Evolutionary conservation across 257 asterid species (phyloP).

Genomic region (Craterostigma plantagineum): DNA sequence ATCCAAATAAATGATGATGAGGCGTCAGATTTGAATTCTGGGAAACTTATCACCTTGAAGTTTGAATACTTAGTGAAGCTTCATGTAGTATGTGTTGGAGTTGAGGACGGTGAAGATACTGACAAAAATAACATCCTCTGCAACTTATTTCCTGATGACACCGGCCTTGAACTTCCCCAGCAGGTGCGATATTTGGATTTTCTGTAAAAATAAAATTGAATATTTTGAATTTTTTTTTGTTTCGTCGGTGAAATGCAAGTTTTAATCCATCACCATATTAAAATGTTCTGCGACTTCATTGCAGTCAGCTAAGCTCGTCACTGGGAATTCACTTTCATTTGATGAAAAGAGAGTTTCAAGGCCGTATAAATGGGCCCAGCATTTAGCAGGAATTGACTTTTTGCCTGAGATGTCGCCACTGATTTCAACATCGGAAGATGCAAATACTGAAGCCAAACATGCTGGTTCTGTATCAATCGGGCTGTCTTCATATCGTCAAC

Average conservation of each 20-base stretch:
- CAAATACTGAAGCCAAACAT: slow-evolving; percentile 35
- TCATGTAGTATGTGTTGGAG: slow-evolving; percentile 67
- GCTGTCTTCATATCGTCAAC: slow-evolving; percentile 73
- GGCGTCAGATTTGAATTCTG: slow-evolving; percentile 25
- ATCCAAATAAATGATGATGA: slow-evolving; percentile 56
- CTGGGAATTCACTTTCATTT: slow-evolving; percentile 43
- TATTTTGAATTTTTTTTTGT: not conserved
- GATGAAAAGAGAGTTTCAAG: slow-evolving; percentile 60
- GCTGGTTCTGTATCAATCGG: slow-evolving; percentile 32
- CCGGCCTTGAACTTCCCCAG: slow-evolving; percentile 89
- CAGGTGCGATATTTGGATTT: slow-evolving; percentile 33
- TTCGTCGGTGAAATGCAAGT: too few relatives aligned
- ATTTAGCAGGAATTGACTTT: slow-evolving; percentile 90
- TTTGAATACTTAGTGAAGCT: slow-evolving; percentile 70
- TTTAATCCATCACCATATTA: too few relatives aligned
- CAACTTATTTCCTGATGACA: slow-evolving; percentile 94
- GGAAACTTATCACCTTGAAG: slow-evolving; percentile 54
- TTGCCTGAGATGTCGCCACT: slow-evolving; percentile 87
- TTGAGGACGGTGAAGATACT: slow-evolving; percentile 64
- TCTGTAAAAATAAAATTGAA: slow-evolving; percentile 6
- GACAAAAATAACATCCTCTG: slow-evolving; percentile 41
- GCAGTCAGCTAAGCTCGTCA: slow-evolving; percentile 75
- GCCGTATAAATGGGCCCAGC: slow-evolving; percentile 98
- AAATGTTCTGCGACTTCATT: slow-evolving; percentile 5
- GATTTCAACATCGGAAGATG: slow-evolving; percentile 28